Percentiles rank a stretch among this genome's conserved stretches.
These are phyloP conservation scores for Globisporangium cederbergense DNA, from an alignment of 352 stramenopile species.

Conservation along the genomic window DNA sequence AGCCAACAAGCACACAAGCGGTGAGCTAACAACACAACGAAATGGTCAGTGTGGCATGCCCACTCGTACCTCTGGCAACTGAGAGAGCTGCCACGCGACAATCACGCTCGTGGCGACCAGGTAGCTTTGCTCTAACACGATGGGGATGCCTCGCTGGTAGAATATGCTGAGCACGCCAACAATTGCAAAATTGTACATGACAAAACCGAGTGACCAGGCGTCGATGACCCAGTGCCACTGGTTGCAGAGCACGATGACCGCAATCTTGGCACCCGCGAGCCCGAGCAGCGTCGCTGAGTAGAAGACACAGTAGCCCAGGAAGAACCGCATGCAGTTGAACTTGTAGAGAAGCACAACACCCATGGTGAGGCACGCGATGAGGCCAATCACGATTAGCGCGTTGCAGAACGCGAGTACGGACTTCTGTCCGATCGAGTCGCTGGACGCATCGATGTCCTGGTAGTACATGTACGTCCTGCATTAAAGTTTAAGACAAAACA, in stretches of 20 bases:
- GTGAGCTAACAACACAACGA: background rate
- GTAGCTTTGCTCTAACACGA: constrained; percentile 86
- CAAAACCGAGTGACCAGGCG: constrained; percentile 42
- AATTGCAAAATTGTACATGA: constrained; percentile 90
- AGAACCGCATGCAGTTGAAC: constrained; percentile 72
- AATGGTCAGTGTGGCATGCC: too few relatives aligned
- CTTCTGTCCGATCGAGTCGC: constrained; percentile 35
- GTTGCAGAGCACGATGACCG: constrained; percentile 55
- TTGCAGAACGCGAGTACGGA: constrained; percentile 67
- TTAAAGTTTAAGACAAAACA: background rate
- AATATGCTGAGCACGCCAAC: constrained; percentile 86
- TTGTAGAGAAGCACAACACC: constrained; percentile 83
- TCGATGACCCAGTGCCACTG: constrained; percentile 54
- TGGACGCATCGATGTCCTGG: constrained; percentile 58
- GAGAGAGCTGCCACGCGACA: constrained; percentile 94
- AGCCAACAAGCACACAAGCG: background rate
- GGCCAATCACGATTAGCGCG: constrained; percentile 71
- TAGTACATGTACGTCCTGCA: constrained; percentile 78
- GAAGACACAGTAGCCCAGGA: constrained; percentile 73
- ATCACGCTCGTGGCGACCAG: constrained; percentile 92
- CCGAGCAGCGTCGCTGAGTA: constrained; percentile 70
- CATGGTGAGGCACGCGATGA: constrained; percentile 79
- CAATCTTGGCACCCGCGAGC: constrained; percentile 66
- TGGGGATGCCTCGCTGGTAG: constrained; percentile 80
- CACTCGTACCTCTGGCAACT: constrained; percentile 91